Evolutionary conservation across 1,284 basidiomycete genomes (phyloP).

Genomic region (Malassezia globosa): DNA sequence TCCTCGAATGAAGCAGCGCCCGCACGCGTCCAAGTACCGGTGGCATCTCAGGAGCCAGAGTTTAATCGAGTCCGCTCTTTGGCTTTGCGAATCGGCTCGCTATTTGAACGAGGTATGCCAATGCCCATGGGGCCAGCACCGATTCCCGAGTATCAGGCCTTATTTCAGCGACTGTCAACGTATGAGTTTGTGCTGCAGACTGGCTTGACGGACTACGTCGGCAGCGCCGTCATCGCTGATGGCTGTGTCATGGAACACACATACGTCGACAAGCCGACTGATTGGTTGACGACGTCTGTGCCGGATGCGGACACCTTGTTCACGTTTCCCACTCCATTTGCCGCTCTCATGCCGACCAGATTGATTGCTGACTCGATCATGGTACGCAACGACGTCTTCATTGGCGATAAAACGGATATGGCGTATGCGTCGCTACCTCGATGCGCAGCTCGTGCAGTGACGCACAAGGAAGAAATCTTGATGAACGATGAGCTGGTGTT

Average conservation of each 20-base stretch:
- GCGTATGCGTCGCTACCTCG: not conserved
- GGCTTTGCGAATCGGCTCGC: constrained; percentile 1
- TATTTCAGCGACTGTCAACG: constrained; percentile 16
- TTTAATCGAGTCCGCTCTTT: constrained; percentile 13
- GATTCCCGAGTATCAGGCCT: constrained; percentile 12
- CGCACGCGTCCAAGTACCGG: not conserved
- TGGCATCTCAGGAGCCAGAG: constrained; percentile 13
- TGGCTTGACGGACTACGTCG: constrained; percentile 11
- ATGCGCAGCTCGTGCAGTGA: not conserved
- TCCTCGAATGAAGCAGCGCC: not conserved
- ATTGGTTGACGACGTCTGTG: not conserved
- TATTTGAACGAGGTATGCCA: not conserved
- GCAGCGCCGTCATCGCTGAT: constrained; percentile 8
- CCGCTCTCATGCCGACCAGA: constrained; percentile 1
- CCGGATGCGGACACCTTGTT: not conserved
- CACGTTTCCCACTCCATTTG: constrained; percentile 2
- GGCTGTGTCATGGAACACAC: not conserved
- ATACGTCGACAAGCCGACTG: not conserved
- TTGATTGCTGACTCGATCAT: not conserved
- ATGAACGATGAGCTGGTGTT: constrained; percentile 6
- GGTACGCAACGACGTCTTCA: not conserved
- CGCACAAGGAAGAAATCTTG: not conserved
- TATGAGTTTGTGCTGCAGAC: constrained; percentile 17
- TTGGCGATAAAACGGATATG: not conserved
- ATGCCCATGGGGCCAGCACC: not conserved